Evolutionary conservation across 2,329 filamentous ascomycete species (phyloP).

Genomic region (Penicillium sp.): DNA sequence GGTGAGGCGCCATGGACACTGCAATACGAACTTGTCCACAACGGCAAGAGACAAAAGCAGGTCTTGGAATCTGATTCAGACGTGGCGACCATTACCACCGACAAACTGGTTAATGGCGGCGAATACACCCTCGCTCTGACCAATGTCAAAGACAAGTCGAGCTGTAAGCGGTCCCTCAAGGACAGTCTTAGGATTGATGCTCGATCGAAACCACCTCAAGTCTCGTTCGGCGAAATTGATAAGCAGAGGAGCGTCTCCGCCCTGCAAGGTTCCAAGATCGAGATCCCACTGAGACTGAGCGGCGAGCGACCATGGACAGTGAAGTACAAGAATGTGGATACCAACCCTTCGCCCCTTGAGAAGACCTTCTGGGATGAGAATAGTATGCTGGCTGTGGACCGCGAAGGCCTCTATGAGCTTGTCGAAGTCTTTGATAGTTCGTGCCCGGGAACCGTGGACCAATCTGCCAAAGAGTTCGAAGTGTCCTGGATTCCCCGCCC

Average conservation of each 20-base stretch:
- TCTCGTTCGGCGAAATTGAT: constrained; percentile 80
- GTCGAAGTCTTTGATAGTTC: constrained; percentile 71
- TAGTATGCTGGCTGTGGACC: constrained; percentile 63
- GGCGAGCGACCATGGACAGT: constrained; percentile 84
- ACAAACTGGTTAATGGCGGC: constrained; percentile 72
- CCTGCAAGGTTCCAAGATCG: constrained; percentile 70
- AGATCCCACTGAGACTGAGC: constrained; percentile 78
- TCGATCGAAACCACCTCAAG: constrained; percentile 82
- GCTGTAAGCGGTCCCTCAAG: constrained; percentile 81
- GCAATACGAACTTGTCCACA: constrained; percentile 90
- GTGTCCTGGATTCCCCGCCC: constrained; percentile 86
- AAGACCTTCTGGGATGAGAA: constrained; percentile 59
- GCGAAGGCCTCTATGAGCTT: constrained; percentile 76
- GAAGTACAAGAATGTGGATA: constrained; percentile 67
- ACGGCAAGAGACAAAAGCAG: constrained; percentile 75
- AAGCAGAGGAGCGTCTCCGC: constrained; percentile 72
- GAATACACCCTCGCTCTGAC: constrained; percentile 86
- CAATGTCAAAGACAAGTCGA: constrained; percentile 79
- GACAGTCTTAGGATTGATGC: constrained; percentile 84
- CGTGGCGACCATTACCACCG: constrained; percentile 70
- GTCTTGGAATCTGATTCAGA: constrained; percentile 62
- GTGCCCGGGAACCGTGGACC: constrained; percentile 79
- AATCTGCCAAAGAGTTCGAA: constrained; percentile 69
- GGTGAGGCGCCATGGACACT: constrained; percentile 86
- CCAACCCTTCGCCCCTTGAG: constrained; percentile 50